Evolutionary conservation across 441 rosid species (phyloP), one percentile per base, ranked within the genome.

Genomic region (Arabidopsis lyrata): DNA sequence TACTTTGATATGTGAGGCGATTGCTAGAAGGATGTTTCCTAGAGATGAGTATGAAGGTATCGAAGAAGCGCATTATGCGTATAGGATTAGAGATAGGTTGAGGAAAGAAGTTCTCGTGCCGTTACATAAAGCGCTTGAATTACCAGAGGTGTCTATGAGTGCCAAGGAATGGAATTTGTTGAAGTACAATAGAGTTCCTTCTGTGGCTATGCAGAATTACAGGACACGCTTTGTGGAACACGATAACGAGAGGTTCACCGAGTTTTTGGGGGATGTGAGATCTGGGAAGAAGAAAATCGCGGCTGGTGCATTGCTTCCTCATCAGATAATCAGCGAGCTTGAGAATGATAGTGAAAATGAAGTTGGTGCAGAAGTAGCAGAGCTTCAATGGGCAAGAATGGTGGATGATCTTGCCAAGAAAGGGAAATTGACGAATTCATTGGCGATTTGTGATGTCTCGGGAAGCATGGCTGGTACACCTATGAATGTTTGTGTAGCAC

Each of bases 251-350:
- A 77, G 87, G 65, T 93, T 90, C 53, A 6, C 18, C 0, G n/a
- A 80, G 70, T 86, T 83, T 70, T 60, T 86, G 48, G 77, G 66
- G 62, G 74, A 85, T 38, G 92, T 86, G 56, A 82, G 77, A 31
- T 53, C 80, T 0, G 88, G 94, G 15, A 80, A 84, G 66, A 72
- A 80, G 3, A 93, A 78, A 71, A 86, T 89, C 4, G 83, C 89
- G 0, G 85, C 91, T 1, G 92, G 92, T 10, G 95, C 84, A 0
- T 56, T 93, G 85, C 86, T 93, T 36, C 88, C 97, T 12, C 94
- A 87, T 20, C 79, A 88, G 87, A 91, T 90, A 34, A 77, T 93
- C 2, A 32, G 4, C 1, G 69, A 85, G 27, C 68, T 87, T 63
- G 5, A 59, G 0, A 78, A 77, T 8, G 69, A 34, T n/a, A 78